A percentile compares a stretch with the other conserved stretches of the same genome.
Evolutionary conservation across 495 filamentous ascomycete genomes (phyloP).

Genomic region (Aspergillus sclerotiicarbonarius): DNA sequence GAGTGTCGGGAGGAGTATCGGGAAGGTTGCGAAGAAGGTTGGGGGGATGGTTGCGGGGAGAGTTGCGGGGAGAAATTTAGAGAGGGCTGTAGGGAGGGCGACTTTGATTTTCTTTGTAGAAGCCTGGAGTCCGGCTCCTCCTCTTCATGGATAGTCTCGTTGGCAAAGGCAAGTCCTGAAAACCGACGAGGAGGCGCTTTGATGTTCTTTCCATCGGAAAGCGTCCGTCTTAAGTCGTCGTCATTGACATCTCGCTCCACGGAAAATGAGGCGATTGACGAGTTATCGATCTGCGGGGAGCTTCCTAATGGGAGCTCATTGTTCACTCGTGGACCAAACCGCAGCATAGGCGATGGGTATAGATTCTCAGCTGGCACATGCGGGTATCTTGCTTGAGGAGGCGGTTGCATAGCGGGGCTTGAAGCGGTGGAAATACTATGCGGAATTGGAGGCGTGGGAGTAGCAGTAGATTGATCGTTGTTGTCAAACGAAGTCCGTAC

Average conservation of each 20-base stretch:
- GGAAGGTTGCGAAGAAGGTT: neutral
- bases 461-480: constrained; percentile 30
- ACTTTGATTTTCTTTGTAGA: neutral
- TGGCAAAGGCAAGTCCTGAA: constrained; percentile 35
- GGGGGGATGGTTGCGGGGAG: neutral
- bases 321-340: constrained; percentile 13
- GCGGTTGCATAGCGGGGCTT: constrained; percentile 25
- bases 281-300: constrained; percentile 34
- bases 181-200: constrained; percentile 41
- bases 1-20: neutral
- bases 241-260: constrained; percentile 46
- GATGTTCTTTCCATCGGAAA: constrained; percentile 36
- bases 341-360: constrained; percentile 37
- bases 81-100: neutral
- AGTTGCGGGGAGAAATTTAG: neutral
- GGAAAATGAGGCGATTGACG: constrained; percentile 37
- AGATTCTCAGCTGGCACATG: constrained; percentile 26
- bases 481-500: constrained; percentile 5
- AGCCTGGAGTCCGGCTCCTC: constrained; percentile 21
- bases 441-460: constrained; percentile 40
- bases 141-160: constrained; percentile 34
- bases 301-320: constrained; percentile 15
- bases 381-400: constrained; percentile 18
- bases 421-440: constrained; percentile 37
- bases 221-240: constrained; percentile 38